Evolutionary conservation across 1,139 yeast species (phyloP), one percentile per base, ranked within the genome.

Genomic region (Hansenula sp.): DNA sequence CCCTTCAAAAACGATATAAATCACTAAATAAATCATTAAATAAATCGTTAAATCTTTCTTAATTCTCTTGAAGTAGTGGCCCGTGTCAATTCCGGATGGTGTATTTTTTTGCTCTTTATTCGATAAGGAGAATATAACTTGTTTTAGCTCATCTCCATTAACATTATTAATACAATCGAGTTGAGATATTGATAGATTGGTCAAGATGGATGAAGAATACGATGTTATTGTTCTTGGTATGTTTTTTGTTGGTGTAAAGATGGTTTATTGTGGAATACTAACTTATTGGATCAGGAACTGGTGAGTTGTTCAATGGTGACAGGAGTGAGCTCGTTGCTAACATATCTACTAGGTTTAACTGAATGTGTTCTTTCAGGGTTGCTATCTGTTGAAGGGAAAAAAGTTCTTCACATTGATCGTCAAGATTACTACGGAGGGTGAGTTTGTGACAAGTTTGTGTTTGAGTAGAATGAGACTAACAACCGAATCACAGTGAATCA

Each of bases 291-390:
- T 14, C 32, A 51, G 52, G 51, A 32, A 52, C 55, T 26, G 56
- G 54, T 47, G 25, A 17, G 53, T 24, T 21, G 6, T 6, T 9
- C 6, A 21, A 21, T 6, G 6, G 24, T 21, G 14, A 37, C 7
- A 14, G 10, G 24, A 32, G 29, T 63, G 68, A 50, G 74, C 79
- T 39, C 79, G 18, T 29, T 39, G 10, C 7, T n/a, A 6, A 17
- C 92, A 4, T 24, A 24, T 32, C 16, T 7, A 5, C 4, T 4
- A 33, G 98, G 98, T 16, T 75, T 94, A 51, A 92, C 97, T 44
- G 99, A 92, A 64, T 92, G 99, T 70, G 83, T 94, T 47, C 77
- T 92, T 40, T 88, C 97, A 1, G 99, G 99, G 12, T 69, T 92
- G 43, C 73, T 92, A 44, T 89, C 97, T 12, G 96, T 90, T 13